These are phyloP conservation scores for Rhododendron molle DNA, from an alignment of 148 eudicot species.

Conservation along the genomic window DNA sequence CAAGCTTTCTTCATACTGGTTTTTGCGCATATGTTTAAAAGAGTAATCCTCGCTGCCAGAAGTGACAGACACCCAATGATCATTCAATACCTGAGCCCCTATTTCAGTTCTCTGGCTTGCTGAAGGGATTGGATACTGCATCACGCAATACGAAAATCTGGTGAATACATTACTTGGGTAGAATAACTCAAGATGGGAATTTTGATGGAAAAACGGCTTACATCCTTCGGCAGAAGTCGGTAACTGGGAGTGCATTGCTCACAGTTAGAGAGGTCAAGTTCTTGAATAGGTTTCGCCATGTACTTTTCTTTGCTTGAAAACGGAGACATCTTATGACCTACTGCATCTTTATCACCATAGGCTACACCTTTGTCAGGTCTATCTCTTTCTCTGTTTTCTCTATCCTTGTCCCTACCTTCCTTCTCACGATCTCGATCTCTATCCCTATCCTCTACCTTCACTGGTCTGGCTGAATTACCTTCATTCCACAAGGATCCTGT, in stretches of 20 bases:
- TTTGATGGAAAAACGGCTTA: slow-evolving; percentile 25
- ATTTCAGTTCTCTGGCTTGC: slow-evolving; percentile 80
- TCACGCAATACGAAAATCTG: slow-evolving; percentile 12
- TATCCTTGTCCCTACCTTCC: background rate
- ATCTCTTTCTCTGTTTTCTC: slow-evolving; percentile 47
- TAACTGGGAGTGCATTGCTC: slow-evolving; percentile 94
- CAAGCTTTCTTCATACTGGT: slow-evolving; percentile 95
- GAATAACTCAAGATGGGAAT: background rate
- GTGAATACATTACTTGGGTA: slow-evolving; percentile 8
- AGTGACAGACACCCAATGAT: slow-evolving; percentile 95
- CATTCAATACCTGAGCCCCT: slow-evolving; percentile 77
- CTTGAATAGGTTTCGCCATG: slow-evolving; percentile 61
- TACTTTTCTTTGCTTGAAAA: slow-evolving; percentile 49
- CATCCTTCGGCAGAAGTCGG: slow-evolving; percentile 85
- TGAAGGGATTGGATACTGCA: slow-evolving; percentile 79
- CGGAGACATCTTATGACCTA: slow-evolving; percentile 41
- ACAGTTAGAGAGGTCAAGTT: slow-evolving; percentile 52
- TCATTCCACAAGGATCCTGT: slow-evolving; percentile 32
- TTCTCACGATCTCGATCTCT: slow-evolving; percentile 11
- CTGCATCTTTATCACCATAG: slow-evolving; percentile 45
- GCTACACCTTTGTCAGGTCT: slow-evolving; percentile 44
- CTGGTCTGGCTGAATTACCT: slow-evolving; percentile 24
- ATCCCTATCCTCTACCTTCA: slow-evolving; percentile 41
- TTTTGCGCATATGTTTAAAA: slow-evolving; percentile 97
- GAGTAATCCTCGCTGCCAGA: slow-evolving; percentile 99